phyloP scores from a whole-genome alignment of 225 moss, liverwort and hornwort genomes.

The Ulota crispa region DNA sequence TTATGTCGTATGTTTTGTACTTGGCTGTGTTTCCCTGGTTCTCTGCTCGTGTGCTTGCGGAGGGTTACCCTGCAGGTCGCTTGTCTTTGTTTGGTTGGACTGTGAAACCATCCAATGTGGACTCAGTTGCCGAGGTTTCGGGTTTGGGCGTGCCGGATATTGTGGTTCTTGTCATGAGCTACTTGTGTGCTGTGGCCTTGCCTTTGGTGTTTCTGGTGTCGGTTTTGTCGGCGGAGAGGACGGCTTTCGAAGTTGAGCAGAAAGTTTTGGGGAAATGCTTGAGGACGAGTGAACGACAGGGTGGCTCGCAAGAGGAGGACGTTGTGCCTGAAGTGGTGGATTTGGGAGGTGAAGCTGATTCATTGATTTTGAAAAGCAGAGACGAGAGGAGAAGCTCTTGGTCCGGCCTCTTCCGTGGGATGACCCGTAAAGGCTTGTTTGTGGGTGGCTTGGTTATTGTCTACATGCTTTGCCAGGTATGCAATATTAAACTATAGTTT shows the following conservation, averaged over 20 bases:
- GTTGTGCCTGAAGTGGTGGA: conserved; percentile 4
- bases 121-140: conserved; percentile 34
- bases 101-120: conserved; percentile 60
- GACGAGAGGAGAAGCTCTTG: conserved; percentile 7
- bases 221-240: conserved; percentile 48
- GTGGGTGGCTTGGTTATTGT: conserved; percentile 46
- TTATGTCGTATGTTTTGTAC: conserved; percentile 43
- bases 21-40: conserved; percentile 84
- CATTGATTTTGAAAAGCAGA: conserved; percentile 9
- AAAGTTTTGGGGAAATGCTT: conserved; percentile 11
- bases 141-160: conserved; percentile 39
- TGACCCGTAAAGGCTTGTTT: conserved; percentile 60
- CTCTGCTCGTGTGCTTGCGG: conserved; percentile 75
- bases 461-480: conserved; percentile 57
- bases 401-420: conserved; percentile 37
- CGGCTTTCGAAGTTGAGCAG: conserved; percentile 23
- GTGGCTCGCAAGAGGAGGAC: background rate
- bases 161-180: conserved; percentile 21
- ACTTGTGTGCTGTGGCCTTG: conserved; percentile 28
- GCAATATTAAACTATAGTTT: background rate
- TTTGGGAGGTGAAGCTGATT: conserved; percentile 23
- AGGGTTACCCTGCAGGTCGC: conserved; percentile 74
- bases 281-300: background rate
- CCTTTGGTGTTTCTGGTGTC: conserved; percentile 32
- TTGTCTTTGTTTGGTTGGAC: conserved; percentile 85